Base-by-base conservation (phyloP, 352 stramenopile genomes). In the Pythium aphanidermatum region DNA sequence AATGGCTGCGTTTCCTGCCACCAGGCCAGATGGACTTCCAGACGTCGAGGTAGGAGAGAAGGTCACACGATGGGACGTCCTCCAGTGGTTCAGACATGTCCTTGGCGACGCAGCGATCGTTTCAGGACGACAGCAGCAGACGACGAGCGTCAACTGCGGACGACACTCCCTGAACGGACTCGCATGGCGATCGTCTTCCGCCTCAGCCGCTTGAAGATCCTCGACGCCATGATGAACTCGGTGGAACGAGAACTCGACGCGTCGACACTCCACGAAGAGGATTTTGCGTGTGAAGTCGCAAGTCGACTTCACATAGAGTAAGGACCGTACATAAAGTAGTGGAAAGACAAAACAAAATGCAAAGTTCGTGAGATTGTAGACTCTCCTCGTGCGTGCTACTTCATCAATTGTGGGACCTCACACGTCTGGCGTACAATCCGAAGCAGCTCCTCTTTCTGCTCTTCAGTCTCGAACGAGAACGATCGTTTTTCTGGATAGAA, bases 381-480 rank as follows among this genome's bases (percentile, higher is more conserved):
- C n/a, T n/a, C n/a, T n/a, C n/a, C n/a, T n/a, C n/a, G n/a, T n/a
- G n/a, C n/a, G n/a, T n/a, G n/a, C n/a, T n/a, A n/a, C n/a, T n/a
- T n/a, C 28, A 14, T 39, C 33, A 26, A 30, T 5, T 30, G 42
- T 19, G 39, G 33, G 25, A 53, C 37, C 37, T 58, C 62, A 52
- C 57, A 84, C 31, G 68, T 86, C 23, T 56, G 44, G 7, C 62
- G 69, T 42, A 87, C 44, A 28, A 72, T 66, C 3, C 61, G 29
- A 32, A 86, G 30, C 11, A 87, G 49, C 17, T 41, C 39, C 21
- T 85, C 57, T 55, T 77, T 83, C 44, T 66, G 72, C 19, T 78
- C 71, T 17, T 65, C 30, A 13, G 66, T 62, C 3, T 85, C 67
- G 27, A 90, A 70, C 1, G 54, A 77, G 46, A 90, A 87, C 13